Base-by-base conservation (phyloP, 495 filamentous ascomycete species). In the Penicillium goetzii region DNA sequence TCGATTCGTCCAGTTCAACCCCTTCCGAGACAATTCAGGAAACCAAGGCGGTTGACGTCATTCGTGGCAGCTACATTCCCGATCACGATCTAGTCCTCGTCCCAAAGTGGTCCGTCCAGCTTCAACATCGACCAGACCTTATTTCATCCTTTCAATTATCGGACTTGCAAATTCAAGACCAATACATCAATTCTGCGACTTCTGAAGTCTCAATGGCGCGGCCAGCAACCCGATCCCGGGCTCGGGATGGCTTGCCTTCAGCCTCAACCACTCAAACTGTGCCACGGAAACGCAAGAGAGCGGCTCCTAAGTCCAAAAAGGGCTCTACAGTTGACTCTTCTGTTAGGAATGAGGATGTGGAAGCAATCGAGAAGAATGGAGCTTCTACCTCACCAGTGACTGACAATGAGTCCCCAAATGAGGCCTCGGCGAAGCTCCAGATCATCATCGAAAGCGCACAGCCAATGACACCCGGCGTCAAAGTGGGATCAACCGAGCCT, bases 251-350 rank as follows among this genome's bases (percentile, higher is more conserved):
- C 47, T 51, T 51, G 12, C 25, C 23, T 51, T 9, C 52, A 25
- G n/a, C 9, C 4, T 25, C 33, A 4, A n/a, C 12, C 32, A 2
- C 23, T 19, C 33, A 28, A 10, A 32, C 38, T 0, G 32, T 34
- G 36, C 34, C 55, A 26, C 55, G 21, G 25, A 57, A 57, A 23
- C 55, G 55, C 55, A 57, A 41, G 36, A 43, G 55, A 57, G 55
- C 36, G 21, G 21, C 14, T 17, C 17, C 32, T 1, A 32, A 30
- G 9, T 55, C 52, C 30, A 55, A 53, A 0, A 53, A 32, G 21
- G 5, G 47, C 25, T 30, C 47, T 17, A 15, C 36, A 55, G 15
- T 0, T 17, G 26, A 3, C 28, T n/a, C 52, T 1, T 55, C 21
- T 10, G 32, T n/a, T 51, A 4, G n/a, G 5, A 51, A 17, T 30